A percentile compares a stretch with the other conserved stretches of the same genome.
These are phyloP conservation scores for Scutellaria galericulata DNA, from an alignment of 257 asterid genomes.

Conservation along the genomic window DNA sequence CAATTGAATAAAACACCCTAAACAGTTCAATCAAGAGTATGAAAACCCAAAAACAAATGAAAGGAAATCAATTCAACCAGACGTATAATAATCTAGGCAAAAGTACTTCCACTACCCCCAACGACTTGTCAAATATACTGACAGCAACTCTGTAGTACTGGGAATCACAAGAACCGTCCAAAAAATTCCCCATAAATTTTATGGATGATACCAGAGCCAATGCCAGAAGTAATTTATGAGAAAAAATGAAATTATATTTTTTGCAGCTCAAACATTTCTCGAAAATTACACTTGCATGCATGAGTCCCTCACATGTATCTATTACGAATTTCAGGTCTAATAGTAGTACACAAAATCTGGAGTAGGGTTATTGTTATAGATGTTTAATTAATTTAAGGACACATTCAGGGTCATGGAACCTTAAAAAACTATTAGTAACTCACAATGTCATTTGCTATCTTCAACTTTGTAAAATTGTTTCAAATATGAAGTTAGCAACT, in stretches of 20 bases:
- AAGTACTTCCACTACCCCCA: not conserved
- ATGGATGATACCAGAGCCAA: not conserved
- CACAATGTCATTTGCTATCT: not conserved
- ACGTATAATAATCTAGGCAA: not conserved
- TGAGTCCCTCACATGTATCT: not conserved
- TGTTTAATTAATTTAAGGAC: not conserved
- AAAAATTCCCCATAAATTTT: not conserved
- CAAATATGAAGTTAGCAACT: not conserved
- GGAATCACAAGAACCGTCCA: not conserved
- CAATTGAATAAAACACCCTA: conserved; percentile 6
- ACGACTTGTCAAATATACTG: not conserved
- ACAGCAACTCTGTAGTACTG: not conserved
- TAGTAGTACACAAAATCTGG: not conserved
- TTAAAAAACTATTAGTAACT: not conserved
- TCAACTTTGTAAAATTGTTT: not conserved
- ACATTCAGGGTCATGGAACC: not conserved
- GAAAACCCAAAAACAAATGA: not conserved
- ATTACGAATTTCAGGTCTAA: not conserved
- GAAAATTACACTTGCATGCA: not conserved
- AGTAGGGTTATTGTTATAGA: not conserved
- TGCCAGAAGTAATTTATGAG: not conserved
- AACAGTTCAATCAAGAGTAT: not conserved
- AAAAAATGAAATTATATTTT: not conserved
- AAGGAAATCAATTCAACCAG: not conserved
- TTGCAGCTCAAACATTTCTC: conserved; percentile 6